Evolutionary conservation across 108 stramenopile genomes (phyloP).

Genomic region (Cyclostephanos tholiformis): DNA sequence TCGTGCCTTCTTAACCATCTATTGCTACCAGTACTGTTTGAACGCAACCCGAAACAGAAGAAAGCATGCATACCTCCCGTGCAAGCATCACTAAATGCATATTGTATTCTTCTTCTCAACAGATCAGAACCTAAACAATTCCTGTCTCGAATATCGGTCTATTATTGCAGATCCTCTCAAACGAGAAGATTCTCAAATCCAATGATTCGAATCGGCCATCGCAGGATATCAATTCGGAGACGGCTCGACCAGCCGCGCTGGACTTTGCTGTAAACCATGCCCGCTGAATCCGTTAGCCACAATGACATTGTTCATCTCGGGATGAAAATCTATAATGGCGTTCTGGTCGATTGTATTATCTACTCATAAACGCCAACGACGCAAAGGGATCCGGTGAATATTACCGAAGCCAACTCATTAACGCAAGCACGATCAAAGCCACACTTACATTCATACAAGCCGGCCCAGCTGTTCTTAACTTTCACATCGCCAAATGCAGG

Average conservation of each 20-base stretch:
- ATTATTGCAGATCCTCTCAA: conserved; percentile 51
- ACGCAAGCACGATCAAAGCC: no score
- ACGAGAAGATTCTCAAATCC: conserved; percentile 63
- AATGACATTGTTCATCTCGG: conserved; percentile 68
- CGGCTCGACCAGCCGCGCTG: conserved; percentile 73
- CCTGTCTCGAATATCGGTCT: conserved; percentile 54
- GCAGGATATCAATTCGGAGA: conserved; percentile 58
- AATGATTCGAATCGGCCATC: conserved; percentile 55
- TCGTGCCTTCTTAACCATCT: no score
- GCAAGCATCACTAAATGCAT: no score
- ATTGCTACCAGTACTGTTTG: no score
- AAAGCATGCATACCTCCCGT: no score
- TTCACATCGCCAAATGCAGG: conserved; percentile 78
- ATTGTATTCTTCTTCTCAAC: no score
- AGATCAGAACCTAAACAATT: conserved; percentile 37
- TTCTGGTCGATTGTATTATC: conserved; percentile 83
- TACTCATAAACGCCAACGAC: conserved; percentile 1
- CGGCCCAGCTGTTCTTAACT: conserved; percentile 71
- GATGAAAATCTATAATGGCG: conserved; percentile 79
- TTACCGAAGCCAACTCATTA: neutral
- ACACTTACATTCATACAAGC: conserved; percentile 68
- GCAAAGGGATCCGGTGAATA: neutral
- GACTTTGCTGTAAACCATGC: conserved; percentile 75
- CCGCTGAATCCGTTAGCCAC: conserved; percentile 75
- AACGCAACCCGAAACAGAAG: no score